Base-by-base conservation (phyloP, 441 rosid genomes). In the Syzygium malaccense region DNA sequence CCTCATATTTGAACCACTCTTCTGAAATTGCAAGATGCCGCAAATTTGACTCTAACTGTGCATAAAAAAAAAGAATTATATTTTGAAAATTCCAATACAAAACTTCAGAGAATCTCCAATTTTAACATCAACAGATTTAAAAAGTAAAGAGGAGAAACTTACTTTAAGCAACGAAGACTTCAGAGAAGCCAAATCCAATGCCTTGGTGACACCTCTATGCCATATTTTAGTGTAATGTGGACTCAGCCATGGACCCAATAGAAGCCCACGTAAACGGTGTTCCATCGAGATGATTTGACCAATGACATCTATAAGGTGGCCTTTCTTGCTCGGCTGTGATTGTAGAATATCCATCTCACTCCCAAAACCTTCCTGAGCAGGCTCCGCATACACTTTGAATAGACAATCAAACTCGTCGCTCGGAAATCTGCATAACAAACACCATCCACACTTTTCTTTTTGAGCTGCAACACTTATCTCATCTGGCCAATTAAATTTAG, bases 391-490 rank as follows among this genome's bases (percentile, higher is more conserved):
- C 93, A 92, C 88, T 91, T 95, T 94, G 89, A 96, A 93, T 92
- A 98, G 94, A 93, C 99, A 98, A 90, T 92, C 95, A 33, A 88
- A 85, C 85, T 93, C 98, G 64, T 93, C 96, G 48, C 89, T 87
- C 23, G 93, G 89, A 88, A 66, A 91, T 92, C 94, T 94, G 94
- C 99, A 98, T 89, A 93, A 90, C 93, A 92, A 94, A 94, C 99
- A 98, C 99, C 99, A 98, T 84, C 99, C 99, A 92, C 99, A 98
- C 88, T 92, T 95, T 93, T 97, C 99, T 91, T 91, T 97, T 92
- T 89, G 93, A 6, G 90, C 89, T 90, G 92, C 94, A 80, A 87
- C 87, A 84, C 91, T 92, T 55, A 88, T 93, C 88, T 92, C 90
- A 91, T 91, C 92, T 86, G 94, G 95, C 99, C 98, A 96, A 88